Conservation (phyloP, 768 basidiomycete species). For the Auriculariales sp. region DNA sequence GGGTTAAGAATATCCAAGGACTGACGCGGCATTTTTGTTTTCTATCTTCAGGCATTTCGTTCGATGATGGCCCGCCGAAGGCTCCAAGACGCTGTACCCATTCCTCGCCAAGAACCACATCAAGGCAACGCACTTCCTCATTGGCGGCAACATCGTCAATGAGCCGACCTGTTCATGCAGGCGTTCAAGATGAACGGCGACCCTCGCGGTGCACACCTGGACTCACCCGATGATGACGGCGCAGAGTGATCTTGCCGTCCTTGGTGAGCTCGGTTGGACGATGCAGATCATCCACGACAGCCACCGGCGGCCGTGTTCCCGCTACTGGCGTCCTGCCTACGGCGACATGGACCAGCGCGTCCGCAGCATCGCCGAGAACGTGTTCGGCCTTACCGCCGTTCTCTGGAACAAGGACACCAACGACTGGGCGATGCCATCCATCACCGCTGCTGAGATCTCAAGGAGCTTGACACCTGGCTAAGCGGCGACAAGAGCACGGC, state of each 20-base stretch:
- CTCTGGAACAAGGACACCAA: conserved; percentile 81
- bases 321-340: conserved; percentile 81
- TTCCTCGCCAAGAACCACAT: conserved; percentile 55
- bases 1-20: too few species aligned
- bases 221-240: conserved; percentile 75
- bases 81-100: conserved; percentile 32
- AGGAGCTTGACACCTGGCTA: conserved; percentile 40
- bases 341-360: conserved; percentile 79
- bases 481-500: conserved; percentile 49
- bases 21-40: too few species aligned
- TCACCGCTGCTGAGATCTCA: conserved; percentile 30
- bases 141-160: conserved; percentile 59
- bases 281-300: conserved; percentile 66
- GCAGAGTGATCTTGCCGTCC: conserved; percentile 46
- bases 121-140: conserved; percentile 79
- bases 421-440: conserved; percentile 39
- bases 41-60: too few species aligned
- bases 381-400: conserved; percentile 75
- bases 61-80: conserved; percentile 63
- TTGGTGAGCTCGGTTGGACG: conserved; percentile 75
- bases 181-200: conserved; percentile 31
- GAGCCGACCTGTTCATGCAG: conserved; percentile 40
- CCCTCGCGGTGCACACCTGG: conserved; percentile 43
- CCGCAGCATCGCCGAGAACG: conserved; percentile 68
- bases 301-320: conserved; percentile 57